Conservation (phyloP, 2,329 filamentous ascomycete genomes). For the Elsinoe batatas region DNA sequence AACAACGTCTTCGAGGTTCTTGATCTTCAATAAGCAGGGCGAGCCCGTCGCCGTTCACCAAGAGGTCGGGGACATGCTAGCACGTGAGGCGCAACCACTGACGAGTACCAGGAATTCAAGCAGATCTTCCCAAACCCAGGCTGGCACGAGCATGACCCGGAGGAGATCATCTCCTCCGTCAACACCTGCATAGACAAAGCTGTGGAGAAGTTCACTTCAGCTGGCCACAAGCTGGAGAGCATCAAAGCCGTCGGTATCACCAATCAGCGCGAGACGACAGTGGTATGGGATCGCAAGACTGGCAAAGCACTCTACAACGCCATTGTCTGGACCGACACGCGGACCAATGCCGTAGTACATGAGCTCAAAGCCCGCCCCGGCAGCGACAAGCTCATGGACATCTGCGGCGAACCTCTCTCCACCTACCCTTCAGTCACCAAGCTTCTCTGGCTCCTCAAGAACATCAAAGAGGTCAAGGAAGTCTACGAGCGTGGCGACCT, state of each 20-base stretch:
- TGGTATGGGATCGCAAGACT: conserved; percentile 74
- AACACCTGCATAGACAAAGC: conserved; percentile 71
- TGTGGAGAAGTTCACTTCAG: conserved; percentile 57
- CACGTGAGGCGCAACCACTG: not conserved
- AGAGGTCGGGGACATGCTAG: conserved; percentile 32
- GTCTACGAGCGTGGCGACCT: conserved; percentile 69
- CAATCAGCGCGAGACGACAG: conserved; percentile 80
- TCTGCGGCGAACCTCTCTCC: conserved; percentile 74
- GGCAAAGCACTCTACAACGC: conserved; percentile 75
- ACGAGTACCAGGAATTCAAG: conserved; percentile 51
- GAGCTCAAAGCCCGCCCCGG: conserved; percentile 60
- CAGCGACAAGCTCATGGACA: conserved; percentile 57
- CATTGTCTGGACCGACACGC: conserved; percentile 83
- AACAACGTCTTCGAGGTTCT: conserved; percentile 79
- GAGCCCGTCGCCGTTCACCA: conserved; percentile 74
- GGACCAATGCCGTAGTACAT: conserved; percentile 64
- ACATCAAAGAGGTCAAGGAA: conserved; percentile 57
- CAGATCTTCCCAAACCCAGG: conserved; percentile 79
- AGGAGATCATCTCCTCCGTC: conserved; percentile 65
- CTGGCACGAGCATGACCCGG: conserved; percentile 87
- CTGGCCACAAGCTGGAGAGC: conserved; percentile 56
- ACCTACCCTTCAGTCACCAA: conserved; percentile 85
- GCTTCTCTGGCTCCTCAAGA: conserved; percentile 69
- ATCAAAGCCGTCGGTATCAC: conserved; percentile 78
- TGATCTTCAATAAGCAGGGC: conserved; percentile 76